Evolutionary conservation across 2,329 filamentous ascomycete genomes (phyloP).

Genomic region (Graphilbum fragrans): DNA sequence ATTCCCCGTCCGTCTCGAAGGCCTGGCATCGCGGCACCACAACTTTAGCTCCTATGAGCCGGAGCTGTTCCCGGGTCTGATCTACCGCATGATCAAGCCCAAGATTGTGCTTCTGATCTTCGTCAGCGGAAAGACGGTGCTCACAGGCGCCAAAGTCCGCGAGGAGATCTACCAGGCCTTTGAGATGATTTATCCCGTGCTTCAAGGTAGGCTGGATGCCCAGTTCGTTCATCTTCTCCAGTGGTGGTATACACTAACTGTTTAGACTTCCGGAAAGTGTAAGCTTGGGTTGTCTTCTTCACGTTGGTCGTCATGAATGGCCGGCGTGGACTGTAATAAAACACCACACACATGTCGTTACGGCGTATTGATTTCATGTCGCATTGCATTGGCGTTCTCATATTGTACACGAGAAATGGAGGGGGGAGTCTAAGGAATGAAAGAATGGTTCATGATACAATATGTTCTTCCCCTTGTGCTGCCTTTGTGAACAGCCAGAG

Average conservation of each 20-base stretch:
- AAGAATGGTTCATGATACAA: too few relatives aligned
- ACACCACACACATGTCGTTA: too few relatives aligned
- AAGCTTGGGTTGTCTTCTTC: slow-evolving; percentile 12
- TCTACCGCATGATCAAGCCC: slow-evolving; percentile 99
- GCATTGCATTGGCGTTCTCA: slow-evolving; percentile 49
- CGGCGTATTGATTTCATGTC: slow-evolving; percentile 10
- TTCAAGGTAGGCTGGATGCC: slow-evolving; percentile 52
- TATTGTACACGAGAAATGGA: neutral
- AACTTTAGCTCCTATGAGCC: slow-evolving; percentile 99
- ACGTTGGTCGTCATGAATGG: too few relatives aligned
- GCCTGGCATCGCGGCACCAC: slow-evolving; percentile 91
- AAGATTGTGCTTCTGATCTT: slow-evolving; percentile 98
- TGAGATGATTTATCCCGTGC: slow-evolving; percentile 92
- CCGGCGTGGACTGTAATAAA: slow-evolving; percentile 1
- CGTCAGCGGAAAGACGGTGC: slow-evolving; percentile 94
- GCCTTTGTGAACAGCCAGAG: too few relatives aligned
- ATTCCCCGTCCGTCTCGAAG: slow-evolving; percentile 95
- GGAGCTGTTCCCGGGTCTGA: slow-evolving; percentile 95
- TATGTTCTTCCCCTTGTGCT: too few relatives aligned
- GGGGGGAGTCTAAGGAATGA: too few relatives aligned
- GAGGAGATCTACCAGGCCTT: slow-evolving; percentile 98
- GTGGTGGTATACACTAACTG: too few relatives aligned
- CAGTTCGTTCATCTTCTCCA: slow-evolving; percentile 13
- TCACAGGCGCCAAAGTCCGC: slow-evolving; percentile 93
- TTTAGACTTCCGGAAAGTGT: slow-evolving; percentile 47